These are phyloP conservation scores for Tanacetum coccineum DNA, from an alignment of 129 eudicot genomes.

Conservation along the genomic window DNA sequence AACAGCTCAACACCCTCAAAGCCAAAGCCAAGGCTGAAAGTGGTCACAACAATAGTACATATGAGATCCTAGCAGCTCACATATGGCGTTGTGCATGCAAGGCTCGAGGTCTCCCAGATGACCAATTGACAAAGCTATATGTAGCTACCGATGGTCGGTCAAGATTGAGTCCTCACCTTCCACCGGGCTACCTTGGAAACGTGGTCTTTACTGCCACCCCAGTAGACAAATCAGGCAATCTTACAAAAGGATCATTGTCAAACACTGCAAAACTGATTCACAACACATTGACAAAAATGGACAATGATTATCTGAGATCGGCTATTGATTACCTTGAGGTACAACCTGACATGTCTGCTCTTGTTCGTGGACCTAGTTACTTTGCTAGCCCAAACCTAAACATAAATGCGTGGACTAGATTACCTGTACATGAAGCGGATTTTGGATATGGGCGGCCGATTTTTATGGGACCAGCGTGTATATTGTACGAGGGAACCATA, in stretches of 20 bases:
- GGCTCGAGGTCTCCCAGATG: constrained; percentile 54
- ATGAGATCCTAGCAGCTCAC: constrained; percentile 54
- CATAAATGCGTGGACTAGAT: constrained; percentile 52
- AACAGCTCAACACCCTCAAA: constrained; percentile 48
- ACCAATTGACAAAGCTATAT: constrained; percentile 51
- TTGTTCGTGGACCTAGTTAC: constrained; percentile 51
- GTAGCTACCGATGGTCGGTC: constrained; percentile 62
- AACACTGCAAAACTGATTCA: constrained; percentile 46
- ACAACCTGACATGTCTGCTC: constrained; percentile 42
- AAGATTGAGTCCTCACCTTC: constrained; percentile 51
- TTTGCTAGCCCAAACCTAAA: constrained; percentile 60
- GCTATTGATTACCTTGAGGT: constrained; percentile 51
- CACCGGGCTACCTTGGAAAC: constrained; percentile 65
- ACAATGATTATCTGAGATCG: constrained; percentile 54
- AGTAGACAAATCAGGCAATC: constrained; percentile 33
- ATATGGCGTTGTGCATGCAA: constrained; percentile 62
- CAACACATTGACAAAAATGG: constrained; percentile 41
- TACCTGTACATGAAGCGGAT: constrained; percentile 64
- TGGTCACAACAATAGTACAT: constrained; percentile 36
- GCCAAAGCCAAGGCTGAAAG: constrained; percentile 39
- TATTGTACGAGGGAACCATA: constrained; percentile 49
- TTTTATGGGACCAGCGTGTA: constrained; percentile 51
- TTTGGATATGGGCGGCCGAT: constrained; percentile 76
- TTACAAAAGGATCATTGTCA: constrained; percentile 39
- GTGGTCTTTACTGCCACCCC: constrained; percentile 58